Base-by-base conservation (phyloP, 345 rosid genomes). In the Excoecaria cochinchinensis region DNA sequence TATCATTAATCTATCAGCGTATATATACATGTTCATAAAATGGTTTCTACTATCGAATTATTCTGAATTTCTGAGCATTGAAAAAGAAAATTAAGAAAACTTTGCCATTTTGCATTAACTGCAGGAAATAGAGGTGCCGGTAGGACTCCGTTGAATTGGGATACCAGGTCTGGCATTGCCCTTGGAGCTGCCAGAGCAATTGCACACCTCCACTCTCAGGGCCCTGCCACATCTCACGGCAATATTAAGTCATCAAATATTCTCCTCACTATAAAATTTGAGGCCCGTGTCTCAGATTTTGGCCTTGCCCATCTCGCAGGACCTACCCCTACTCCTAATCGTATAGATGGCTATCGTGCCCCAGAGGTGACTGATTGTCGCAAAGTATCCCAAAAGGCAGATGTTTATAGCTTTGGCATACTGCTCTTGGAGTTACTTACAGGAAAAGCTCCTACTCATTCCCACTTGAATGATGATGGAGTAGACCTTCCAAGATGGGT, bases 401-500 rank as follows among this genome's bases (percentile, higher is more conserved):
- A 85, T 69, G 85, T 84, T 64, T 82, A 85, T 80, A 85, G 87
- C 76, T 85, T 85, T 38, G 87, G 87, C 0, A 79, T 85, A 8
- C 64, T 85, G 68, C 80, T 85, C 17, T 74, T 85, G 64, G 87
- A 85, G 67, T 75, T 79, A 67, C 79, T 79, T 24, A 85, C 87
- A 0, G 87, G 87, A 65, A 85, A 85, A 82, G 78, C 87, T 25
- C 87, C 87, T 3, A 71, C 82, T 0, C 79, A 85, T 61, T 77
- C 87, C 16, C 70, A 46, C 13, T 47, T 72, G 57, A 82, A 85
- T 48, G 87, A 85, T 7, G 87, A 85, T 40, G 87, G 85, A 10
- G 87, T 82, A 21, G 87, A 85, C 84, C 87, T 85, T 53, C 87
- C 87, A n/a, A 77, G 87, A 65, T 85, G 87, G 87, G 87, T 82